A percentile compares a stretch with the other conserved stretches of the same genome.
Conservation (phyloP, 2,329 filamentous ascomycete genomes). For the Fusarium humuli region DNA sequence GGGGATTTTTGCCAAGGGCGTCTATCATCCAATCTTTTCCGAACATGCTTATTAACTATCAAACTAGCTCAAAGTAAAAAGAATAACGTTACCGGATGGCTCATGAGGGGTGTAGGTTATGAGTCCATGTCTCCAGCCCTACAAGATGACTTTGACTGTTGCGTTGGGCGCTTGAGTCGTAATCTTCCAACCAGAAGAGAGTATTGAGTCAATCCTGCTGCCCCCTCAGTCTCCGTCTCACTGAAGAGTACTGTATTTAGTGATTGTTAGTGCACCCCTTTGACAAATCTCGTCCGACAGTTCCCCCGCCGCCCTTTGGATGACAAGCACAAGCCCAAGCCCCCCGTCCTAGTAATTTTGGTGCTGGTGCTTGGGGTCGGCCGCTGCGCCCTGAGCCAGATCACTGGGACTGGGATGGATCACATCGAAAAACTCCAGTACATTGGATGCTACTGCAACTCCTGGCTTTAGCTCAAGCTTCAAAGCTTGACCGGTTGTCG, state of each 20-base stretch:
- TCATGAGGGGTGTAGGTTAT: slow-evolving; percentile 7
- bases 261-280: slow-evolving; percentile 12
- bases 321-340: slow-evolving; percentile 18
- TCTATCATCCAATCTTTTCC: slow-evolving; percentile 22
- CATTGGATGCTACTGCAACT: not conserved
- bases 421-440: not conserved
- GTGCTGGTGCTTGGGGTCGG: slow-evolving; percentile 25
- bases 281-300: slow-evolving; percentile 23
- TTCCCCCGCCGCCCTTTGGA: slow-evolving; percentile 19
- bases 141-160: slow-evolving; percentile 16
- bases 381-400: slow-evolving; percentile 41
- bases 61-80: no score
- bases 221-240: slow-evolving; percentile 10
- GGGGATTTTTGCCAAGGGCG: not conserved
- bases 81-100: not conserved
- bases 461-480: slow-evolving; percentile 8
- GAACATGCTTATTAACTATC: slow-evolving; percentile 30
- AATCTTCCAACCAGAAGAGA: slow-evolving; percentile 17
- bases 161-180: slow-evolving; percentile 24
- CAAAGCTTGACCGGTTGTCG: slow-evolving; percentile 22
- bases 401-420: slow-evolving; percentile 30
- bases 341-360: not conserved
- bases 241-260: not conserved
- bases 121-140: slow-evolving; percentile 27
- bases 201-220: not conserved